phyloP scores from a whole-genome alignment of 2,329 filamentous ascomycete genomes.

The Ambrosiella beaveri region DNA sequence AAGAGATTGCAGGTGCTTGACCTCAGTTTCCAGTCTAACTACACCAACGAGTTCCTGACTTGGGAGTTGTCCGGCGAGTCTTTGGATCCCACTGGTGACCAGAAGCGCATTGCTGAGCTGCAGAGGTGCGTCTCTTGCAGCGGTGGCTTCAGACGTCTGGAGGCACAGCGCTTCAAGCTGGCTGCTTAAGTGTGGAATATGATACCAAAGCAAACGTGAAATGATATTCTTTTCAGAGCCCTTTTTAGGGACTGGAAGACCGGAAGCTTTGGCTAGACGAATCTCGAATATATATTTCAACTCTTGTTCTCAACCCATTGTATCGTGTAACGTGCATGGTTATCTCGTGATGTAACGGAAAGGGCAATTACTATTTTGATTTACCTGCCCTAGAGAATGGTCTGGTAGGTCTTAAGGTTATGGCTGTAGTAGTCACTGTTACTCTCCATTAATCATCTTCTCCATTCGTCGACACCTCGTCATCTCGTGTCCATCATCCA shows the following conservation, averaged over 20 bases:
- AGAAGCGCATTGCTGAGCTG: conserved; percentile 55
- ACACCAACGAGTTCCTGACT: conserved; percentile 52
- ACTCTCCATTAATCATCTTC: too few relatives aligned
- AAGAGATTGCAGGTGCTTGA: conserved; percentile 53
- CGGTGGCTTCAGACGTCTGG: conserved; percentile 45
- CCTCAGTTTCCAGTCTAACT: conserved; percentile 50
- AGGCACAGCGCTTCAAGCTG: not conserved
- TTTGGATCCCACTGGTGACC: conserved; percentile 49
- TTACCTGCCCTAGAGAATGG: too few relatives aligned
- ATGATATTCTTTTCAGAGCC: not conserved
- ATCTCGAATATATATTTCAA: not conserved
- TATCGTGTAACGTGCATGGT: not conserved
- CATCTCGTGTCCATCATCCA: too few relatives aligned
- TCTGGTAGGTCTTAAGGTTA: too few relatives aligned
- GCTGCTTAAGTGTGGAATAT: not conserved
- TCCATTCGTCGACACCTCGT: too few relatives aligned
- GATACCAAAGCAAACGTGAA: not conserved
- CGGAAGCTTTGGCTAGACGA: not conserved
- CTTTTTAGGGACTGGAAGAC: not conserved
- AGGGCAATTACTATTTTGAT: not conserved
- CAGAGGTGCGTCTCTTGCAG: conserved; percentile 47
- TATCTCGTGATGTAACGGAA: not conserved
- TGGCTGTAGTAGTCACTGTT: too few relatives aligned
- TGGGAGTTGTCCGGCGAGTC: conserved; percentile 51
- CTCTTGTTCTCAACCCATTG: not conserved